Evolutionary conservation across 805 yeast species (phyloP).

Genomic region (Yarrowia osloensis): DNA sequence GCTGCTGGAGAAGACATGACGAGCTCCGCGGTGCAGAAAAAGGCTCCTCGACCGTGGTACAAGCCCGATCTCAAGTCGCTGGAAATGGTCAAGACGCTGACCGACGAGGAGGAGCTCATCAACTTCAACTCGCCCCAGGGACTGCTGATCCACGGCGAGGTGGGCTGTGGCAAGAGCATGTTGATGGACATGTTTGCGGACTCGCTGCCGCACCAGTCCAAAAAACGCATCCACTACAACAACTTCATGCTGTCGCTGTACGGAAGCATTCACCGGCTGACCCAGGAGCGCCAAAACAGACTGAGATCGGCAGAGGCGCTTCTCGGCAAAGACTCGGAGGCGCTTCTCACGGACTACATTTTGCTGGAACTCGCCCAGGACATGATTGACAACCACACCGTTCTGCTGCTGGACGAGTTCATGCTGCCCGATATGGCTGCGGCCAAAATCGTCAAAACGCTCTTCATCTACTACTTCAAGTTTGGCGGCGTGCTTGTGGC

Average conservation of each 20-base stretch:
- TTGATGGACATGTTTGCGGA: conserved; percentile 70
- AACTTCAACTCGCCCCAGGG: conserved; percentile 66
- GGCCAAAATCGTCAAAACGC: conserved; percentile 64
- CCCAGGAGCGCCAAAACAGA: conserved; percentile 48
- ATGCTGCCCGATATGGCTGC: conserved; percentile 77
- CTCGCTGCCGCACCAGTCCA: conserved; percentile 61
- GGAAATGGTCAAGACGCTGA: conserved; percentile 53
- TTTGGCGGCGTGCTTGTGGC: conserved; percentile 76
- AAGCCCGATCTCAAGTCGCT: conserved; percentile 33
- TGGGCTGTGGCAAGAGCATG: conserved; percentile 75
- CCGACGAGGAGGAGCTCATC: conserved; percentile 62
- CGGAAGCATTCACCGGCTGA: conserved; percentile 59
- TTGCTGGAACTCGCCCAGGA: conserved; percentile 67
- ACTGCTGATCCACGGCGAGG: conserved; percentile 51
- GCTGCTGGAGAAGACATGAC: conserved; percentile 27
- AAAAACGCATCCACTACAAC: conserved; percentile 70
- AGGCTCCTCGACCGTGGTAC: conserved; percentile 33
- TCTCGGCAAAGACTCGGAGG: conserved; percentile 37
- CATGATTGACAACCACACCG: conserved; percentile 58
- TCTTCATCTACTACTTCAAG: conserved; percentile 69
- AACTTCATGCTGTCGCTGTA: conserved; percentile 70
- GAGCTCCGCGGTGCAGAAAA: background rate
- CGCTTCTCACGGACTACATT: conserved; percentile 57
- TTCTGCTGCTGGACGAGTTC: conserved; percentile 69
- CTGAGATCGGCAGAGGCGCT: conserved; percentile 38